phyloP scores from a whole-genome alignment of 768 basidiomycete genomes.

The Dendrothele bispora region DNA sequence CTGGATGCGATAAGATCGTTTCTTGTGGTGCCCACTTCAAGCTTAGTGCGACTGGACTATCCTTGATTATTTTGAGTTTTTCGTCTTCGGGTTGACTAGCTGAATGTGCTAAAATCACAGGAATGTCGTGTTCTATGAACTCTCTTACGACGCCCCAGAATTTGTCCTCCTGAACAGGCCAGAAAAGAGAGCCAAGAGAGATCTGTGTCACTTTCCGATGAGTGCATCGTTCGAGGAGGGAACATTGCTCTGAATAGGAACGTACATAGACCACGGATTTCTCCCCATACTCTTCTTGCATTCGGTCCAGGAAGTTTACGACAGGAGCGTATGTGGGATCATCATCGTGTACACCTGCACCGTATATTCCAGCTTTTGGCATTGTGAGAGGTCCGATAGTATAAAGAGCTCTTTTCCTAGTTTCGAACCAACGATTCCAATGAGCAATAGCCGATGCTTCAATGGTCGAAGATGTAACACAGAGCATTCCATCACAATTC shows the following conservation, averaged over 20 bases:
- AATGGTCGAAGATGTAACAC: slow-evolving; percentile 2
- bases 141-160: slow-evolving; percentile 3
- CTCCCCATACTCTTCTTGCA: neutral
- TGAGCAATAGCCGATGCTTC: slow-evolving; percentile 1
- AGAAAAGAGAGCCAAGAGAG: slow-evolving; percentile 5
- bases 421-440: neutral
- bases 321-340: neutral
- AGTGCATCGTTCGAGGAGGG: neutral
- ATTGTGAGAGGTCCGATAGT: slow-evolving; percentile 3
- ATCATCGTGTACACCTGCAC: neutral
- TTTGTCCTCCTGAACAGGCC: slow-evolving; percentile 1
- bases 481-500: slow-evolving; percentile 2
- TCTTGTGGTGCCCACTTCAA: slow-evolving; percentile 6
- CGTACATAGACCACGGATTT: slow-evolving; percentile 3
- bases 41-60: slow-evolving; percentile 4
- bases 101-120: slow-evolving; percentile 4
- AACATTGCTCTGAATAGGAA: neutral
- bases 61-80: neutral
- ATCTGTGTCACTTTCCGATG: neutral
- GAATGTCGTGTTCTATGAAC: neutral
- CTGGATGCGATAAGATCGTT: slow-evolving; percentile 4
- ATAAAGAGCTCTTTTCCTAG: neutral
- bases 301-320: neutral
- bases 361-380: neutral
- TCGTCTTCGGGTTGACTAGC: neutral